A percentile compares a stretch with the other conserved stretches of the same genome.
Evolutionary conservation across 345 rosid genomes (phyloP).

Genomic region (Kandelia obovata): DNA sequence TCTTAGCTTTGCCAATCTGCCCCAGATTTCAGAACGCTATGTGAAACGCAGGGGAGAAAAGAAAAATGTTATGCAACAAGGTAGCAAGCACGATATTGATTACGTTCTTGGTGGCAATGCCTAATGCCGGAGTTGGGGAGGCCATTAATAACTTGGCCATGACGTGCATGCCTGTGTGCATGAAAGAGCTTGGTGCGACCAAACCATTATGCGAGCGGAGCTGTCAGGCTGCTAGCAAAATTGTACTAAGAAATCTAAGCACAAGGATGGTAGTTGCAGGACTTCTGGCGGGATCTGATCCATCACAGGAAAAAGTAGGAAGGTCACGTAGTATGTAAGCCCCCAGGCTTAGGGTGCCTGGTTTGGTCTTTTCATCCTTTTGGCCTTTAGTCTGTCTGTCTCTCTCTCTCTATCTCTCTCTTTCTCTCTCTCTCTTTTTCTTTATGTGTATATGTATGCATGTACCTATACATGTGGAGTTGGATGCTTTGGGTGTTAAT

Average conservation of each 20-base stretch:
- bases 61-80: background rate
- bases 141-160: background rate
- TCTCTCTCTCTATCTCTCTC: no score
- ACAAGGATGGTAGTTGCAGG: background rate
- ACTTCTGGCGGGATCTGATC: background rate
- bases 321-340: background rate
- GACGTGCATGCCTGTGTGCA: slow-evolving; percentile 16
- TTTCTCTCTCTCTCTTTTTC: no score
- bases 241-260: slow-evolving; percentile 7
- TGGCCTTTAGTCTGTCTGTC: no score
- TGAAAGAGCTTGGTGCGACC: slow-evolving; percentile 9
- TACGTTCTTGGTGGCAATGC: background rate
- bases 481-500: no score
- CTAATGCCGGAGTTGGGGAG: background rate
- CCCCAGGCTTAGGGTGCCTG: no score
- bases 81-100: background rate
- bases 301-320: no score
- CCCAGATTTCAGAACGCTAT: background rate
- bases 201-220: background rate
- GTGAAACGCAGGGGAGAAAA: background rate
- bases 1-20: background rate
- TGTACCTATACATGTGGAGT: no score
- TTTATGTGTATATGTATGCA: no score
- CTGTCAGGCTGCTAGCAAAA: slow-evolving; percentile 1
- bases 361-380: no score